Base-by-base conservation (phyloP, 306 rosid genomes). In the Rosa rugosa region DNA sequence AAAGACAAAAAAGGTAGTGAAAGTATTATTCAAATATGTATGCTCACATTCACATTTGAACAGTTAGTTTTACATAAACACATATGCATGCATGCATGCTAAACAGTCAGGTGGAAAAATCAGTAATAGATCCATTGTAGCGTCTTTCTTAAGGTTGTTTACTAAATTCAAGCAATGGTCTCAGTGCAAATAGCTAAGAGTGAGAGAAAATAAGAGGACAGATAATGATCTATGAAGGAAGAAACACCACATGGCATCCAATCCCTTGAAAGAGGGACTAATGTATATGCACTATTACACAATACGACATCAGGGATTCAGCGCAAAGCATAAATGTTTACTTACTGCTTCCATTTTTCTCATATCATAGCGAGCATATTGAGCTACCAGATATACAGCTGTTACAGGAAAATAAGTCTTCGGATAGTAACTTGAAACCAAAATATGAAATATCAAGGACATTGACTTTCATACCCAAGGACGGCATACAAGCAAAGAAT, bases 351-450 rank as follows among this genome's bases (percentile, higher is more conserved):
- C 98, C 98, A 93, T 91, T 81, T 22, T 95, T 75, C 88, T 91
- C 25, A 93, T 95, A 9, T 90, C 96, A 77, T 90, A 89, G 72
- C 89, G 92, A 81, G 98, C 87, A 84, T 90, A 90, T 72, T 90
- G 99, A n/a, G 99, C 99, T 76, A 90, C 96, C 89, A 93, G 82
- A 89, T 86, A 95, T 12, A 92, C 93, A 84, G 97, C 99, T 95
- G 97, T 69, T 34, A 59, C 47, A 85, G 54, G 73, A 77, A 80
- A 80, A 60, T 2, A 77, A 59, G 72, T 70, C 16, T 59, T 86
- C 67, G 84, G 75, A 83, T 16, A 36, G 40, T 70, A 51, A 45
- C 69, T 41, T 22, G 63, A 31, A 75, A 78, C 40, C 51, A 63
- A 76, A 72, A n/a, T 1, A 41, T 12, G 25, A 53, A 73, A 69